Base-by-base conservation (phyloP, 2,329 filamentous ascomycete genomes). In the Fusarium dlaminii region DNA sequence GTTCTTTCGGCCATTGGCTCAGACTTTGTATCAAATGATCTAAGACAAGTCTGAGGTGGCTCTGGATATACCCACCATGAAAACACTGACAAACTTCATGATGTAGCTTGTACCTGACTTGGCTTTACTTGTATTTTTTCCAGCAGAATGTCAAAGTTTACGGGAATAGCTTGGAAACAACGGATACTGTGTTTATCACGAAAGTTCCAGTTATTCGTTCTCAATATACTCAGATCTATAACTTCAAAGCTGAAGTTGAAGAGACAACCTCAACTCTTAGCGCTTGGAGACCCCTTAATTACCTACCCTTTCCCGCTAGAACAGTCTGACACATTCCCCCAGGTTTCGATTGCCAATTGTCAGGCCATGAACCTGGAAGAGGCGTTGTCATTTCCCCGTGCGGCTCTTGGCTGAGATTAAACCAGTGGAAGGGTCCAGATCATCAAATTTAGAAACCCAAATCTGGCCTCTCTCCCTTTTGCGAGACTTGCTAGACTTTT, bases 281-380 rank as follows among this genome's bases (percentile, higher is more conserved):
- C 27, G 51, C 39, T 46, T 36, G 13, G 36, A 49, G 43, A 66
- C 66, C 68, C 66, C 66, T 54, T 58, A 37, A 70, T 59, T 54
- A 29, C 17, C 12, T 54, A 24, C 22, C 22, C 20, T 68, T 37
- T 68, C 63, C 72, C 72, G 59, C 72, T 74, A 74, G 71, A 74
- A 74, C 67, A 55, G 59, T 62, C 72, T 72, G 72, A 68, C 72
- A 60, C 60, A 72, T 73, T 75, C 72, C 72, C 72, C 72, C 64
- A 72, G 68, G 57, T 75, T 75, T 75, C 65, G 24, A 75, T 73
- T 75, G 64, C 49, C 51, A 73, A 73, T 73, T 70, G 65, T 75
- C 72, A 75, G 72, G 72, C 57, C 72, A 75, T 75, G 72, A 61
- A 66, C 72, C 68, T 70, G 72, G 72, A 68, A 57, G 51, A 75